Evolutionary conservation across 805 yeast species (phyloP).

Genomic region (Saccharomycopsis fermentans): DNA sequence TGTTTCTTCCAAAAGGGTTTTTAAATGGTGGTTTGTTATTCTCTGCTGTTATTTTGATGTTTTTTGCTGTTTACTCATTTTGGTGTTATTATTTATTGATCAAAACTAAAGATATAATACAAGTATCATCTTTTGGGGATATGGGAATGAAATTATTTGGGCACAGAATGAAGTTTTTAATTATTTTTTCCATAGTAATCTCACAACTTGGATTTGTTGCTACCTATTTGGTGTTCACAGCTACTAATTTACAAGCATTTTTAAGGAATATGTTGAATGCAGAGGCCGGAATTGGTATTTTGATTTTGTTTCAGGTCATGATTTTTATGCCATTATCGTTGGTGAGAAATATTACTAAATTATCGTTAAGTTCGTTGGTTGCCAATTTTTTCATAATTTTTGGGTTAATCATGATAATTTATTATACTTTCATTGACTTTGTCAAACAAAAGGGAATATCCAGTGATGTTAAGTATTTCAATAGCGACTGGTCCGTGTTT

Average conservation of each 20-base stretch:
- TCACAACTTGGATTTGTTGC: slow-evolving; percentile 77
- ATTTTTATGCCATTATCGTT: slow-evolving; percentile 60
- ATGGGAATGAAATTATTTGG: slow-evolving; percentile 61
- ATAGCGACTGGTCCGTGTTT: slow-evolving; percentile 57
- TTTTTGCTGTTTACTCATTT: slow-evolving; percentile 61
- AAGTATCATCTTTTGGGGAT: slow-evolving; percentile 71
- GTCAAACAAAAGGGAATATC: slow-evolving; percentile 34
- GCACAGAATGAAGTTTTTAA: slow-evolving; percentile 49
- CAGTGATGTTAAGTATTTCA: slow-evolving; percentile 42
- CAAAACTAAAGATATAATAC: slow-evolving; percentile 45
- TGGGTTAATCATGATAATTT: slow-evolving; percentile 57
- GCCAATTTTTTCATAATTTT: slow-evolving; percentile 61
- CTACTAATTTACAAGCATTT: slow-evolving; percentile 62
- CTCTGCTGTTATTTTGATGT: slow-evolving; percentile 39
- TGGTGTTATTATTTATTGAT: slow-evolving; percentile 70
- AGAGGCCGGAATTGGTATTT: slow-evolving; percentile 31
- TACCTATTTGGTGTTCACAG: slow-evolving; percentile 71
- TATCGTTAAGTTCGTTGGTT: slow-evolving; percentile 59
- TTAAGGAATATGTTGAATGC: slow-evolving; percentile 37
- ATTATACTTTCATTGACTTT: slow-evolving; percentile 41
- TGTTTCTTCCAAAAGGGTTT: slow-evolving; percentile 62
- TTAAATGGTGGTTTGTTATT: slow-evolving; percentile 63
- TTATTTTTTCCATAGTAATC: slow-evolving; percentile 51
- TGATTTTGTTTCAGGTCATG: slow-evolving; percentile 46
- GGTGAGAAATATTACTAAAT: slow-evolving; percentile 64